A percentile compares a stretch with the other conserved stretches of the same genome.
Conservation (phyloP, 2,329 filamentous ascomycete genomes). For the Aspergillus sp. region DNA sequence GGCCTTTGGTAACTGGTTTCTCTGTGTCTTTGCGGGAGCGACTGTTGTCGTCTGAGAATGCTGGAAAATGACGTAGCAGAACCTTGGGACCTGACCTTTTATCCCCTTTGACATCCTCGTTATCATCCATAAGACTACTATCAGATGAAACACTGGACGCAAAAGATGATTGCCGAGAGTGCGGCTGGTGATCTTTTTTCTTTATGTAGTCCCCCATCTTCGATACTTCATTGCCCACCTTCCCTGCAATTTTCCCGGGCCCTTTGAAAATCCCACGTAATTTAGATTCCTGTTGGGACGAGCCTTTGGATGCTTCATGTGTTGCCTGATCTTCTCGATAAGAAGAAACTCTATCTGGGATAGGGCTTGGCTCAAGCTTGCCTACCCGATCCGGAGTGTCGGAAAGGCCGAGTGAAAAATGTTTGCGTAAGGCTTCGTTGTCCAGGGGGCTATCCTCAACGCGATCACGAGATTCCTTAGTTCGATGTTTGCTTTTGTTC, state of each 20-base stretch:
- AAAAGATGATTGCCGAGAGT: slow-evolving; percentile 40
- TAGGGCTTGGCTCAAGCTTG: slow-evolving; percentile 22
- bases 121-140: slow-evolving; percentile 42
- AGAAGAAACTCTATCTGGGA: slow-evolving; percentile 20
- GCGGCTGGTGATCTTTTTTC: slow-evolving; percentile 49
- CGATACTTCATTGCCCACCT: slow-evolving; percentile 62
- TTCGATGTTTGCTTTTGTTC: slow-evolving; percentile 32
- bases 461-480: slow-evolving; percentile 28
- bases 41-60: slow-evolving; percentile 28
- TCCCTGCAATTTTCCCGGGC: slow-evolving; percentile 62
- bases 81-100: slow-evolving; percentile 21
- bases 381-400: slow-evolving; percentile 12
- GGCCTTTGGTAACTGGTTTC: slow-evolving; percentile 32
- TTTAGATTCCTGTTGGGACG: slow-evolving; percentile 48
- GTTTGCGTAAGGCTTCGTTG: slow-evolving; percentile 11
- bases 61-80: slow-evolving; percentile 28
- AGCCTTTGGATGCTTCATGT: slow-evolving; percentile 25
- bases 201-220: slow-evolving; percentile 59
- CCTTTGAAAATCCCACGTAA: slow-evolving; percentile 75
- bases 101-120: slow-evolving; percentile 26
- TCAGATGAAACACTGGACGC: slow-evolving; percentile 43
- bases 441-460: slow-evolving; percentile 16
- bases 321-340: slow-evolving; percentile 17
- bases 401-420: slow-evolving; percentile 7
- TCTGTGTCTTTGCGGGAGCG: slow-evolving; percentile 29